Percentiles rank a stretch among this genome's conserved stretches.
Conservation (phyloP, 148 eudicot genomes). For the Heliosperma pusillum region DNA sequence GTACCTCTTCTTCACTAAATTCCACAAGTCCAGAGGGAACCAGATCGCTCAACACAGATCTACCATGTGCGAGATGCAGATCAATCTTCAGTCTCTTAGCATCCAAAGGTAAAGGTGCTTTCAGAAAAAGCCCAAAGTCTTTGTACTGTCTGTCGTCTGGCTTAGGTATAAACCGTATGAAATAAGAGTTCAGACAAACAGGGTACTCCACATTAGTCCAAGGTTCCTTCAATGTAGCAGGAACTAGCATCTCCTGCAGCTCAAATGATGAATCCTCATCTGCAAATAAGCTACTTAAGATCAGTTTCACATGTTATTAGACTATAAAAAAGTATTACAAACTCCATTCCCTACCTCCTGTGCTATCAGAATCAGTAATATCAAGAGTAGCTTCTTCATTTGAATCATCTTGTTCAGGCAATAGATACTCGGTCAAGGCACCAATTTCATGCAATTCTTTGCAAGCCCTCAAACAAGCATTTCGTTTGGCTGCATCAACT, state of each 20-base stretch:
- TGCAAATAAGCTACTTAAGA: conserved; percentile 33
- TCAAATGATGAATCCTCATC: conserved; percentile 61
- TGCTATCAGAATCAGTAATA: conserved; percentile 55
- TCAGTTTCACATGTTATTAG: background rate
- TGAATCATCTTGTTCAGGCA: conserved; percentile 66
- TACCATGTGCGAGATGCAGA: conserved; percentile 72
- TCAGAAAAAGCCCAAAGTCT: conserved; percentile 71
- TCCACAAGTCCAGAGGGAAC: conserved; percentile 49
- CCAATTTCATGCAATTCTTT: conserved; percentile 75
- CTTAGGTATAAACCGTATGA: conserved; percentile 55
- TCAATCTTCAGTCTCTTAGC: conserved; percentile 68
- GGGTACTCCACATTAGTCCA: conserved; percentile 42
- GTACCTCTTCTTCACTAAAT: conserved; percentile 68
- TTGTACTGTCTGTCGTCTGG: conserved; percentile 75
- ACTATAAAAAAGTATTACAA: background rate
- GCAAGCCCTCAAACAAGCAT: conserved; percentile 95
- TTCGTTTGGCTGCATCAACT: conserved; percentile 71
- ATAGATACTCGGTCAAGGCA: conserved; percentile 78
- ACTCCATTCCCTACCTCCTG: conserved; percentile 45
- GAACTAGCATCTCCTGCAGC: conserved; percentile 89
- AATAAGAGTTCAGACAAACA: conserved; percentile 59
- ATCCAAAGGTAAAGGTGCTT: conserved; percentile 61
- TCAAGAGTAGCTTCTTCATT: conserved; percentile 38
- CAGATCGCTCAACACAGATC: conserved; percentile 65
- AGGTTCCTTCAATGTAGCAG: conserved; percentile 58